Evolutionary conservation across 2,329 filamentous ascomycete species (phyloP), one percentile per base, ranked within the genome.

Genomic region (Colletotrichum euphorbiae): DNA sequence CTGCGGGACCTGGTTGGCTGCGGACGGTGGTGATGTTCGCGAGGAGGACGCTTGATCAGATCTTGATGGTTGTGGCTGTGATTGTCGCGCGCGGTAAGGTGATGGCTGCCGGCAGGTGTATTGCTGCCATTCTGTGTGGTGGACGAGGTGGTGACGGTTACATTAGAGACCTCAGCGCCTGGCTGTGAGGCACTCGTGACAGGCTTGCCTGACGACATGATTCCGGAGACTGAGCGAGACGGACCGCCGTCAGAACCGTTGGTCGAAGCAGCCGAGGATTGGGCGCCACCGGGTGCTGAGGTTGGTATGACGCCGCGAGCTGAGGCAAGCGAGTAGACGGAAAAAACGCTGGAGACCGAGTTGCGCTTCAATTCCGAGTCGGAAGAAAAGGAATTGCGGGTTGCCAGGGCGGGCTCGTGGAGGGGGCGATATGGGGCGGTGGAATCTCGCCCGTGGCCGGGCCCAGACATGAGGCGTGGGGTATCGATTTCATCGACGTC

Each of bases 311-410:
- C 80, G 36, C 83, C 85, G 51, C 85, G 85, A 60, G 83, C 87
- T 6, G 90, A 91, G 50, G 87, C 87, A 24, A 91, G 80, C 36
- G 91, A 93, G 75, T 91, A 91, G 57, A 93, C 81, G 1, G 92
- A 94, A 75, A 91, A 91, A 59, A 93, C 80, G 1, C 92, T 94
- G 7, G 90, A 92, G 68, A 91, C 86, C 24, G 91, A 94, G 75
- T 91, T 83, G 57, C 92, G 88, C 74, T 92, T 91, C 50, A 82
- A 82, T 43, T 90, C 82, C 21, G 77, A 74, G 19, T 87, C 84
- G 15, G 85, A 85, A 13, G 85, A 85, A 67, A 83, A 77, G 12
- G 86, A 86, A 19, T 82, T 80, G 59, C 81, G 80, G 45, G 81
- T 74, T 54, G 78, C 79, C 70, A 83, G 75, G 55, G 84, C 79